These are phyloP conservation scores for Penicillium nordicum DNA, from an alignment of 2,329 filamentous ascomycete genomes.

Conservation along the genomic window DNA sequence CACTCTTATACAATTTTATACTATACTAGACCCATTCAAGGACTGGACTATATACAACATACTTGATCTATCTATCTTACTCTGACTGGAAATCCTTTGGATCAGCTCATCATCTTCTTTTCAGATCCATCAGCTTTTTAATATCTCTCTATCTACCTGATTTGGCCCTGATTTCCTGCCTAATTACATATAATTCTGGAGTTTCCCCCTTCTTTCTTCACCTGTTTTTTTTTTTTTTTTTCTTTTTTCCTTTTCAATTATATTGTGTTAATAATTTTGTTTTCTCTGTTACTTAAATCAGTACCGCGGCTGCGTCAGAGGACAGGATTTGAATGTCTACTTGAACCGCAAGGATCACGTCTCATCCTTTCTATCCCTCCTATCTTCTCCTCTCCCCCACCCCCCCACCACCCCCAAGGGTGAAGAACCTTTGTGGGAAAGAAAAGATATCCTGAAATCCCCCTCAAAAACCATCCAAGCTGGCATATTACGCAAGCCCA, in stretches of 20 bases:
- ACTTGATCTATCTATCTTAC: slow-evolving; percentile 5
- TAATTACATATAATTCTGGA: neutral
- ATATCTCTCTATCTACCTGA: neutral
- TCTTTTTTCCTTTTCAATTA: neutral
- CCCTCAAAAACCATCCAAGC: slow-evolving; percentile 47
- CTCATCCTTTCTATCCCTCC: neutral
- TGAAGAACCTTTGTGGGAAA: neutral
- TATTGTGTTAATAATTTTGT: neutral
- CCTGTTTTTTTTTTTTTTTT: neutral
- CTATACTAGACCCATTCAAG: neutral
- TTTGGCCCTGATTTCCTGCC: slow-evolving; percentile 2
- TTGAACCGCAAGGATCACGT: slow-evolving; percentile 8
- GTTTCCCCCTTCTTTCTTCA: neutral
- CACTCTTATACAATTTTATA: slow-evolving; percentile 2
- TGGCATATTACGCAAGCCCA: slow-evolving; percentile 62
- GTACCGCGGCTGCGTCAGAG: slow-evolving; percentile 7
- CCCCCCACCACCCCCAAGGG: neutral
- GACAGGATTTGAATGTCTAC: slow-evolving; percentile 11
- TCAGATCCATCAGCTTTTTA: neutral
- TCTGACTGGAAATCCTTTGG: neutral
- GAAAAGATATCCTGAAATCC: neutral
- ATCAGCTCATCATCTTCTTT: slow-evolving; percentile 10
- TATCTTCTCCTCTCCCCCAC: neutral
- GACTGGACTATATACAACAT: neutral
- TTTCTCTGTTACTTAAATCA: slow-evolving; percentile 5